Percentiles rank a stretch among this genome's conserved stretches.
Evolutionary conservation across 345 rosid genomes (phyloP).

Genomic region (Clausena lansium): DNA sequence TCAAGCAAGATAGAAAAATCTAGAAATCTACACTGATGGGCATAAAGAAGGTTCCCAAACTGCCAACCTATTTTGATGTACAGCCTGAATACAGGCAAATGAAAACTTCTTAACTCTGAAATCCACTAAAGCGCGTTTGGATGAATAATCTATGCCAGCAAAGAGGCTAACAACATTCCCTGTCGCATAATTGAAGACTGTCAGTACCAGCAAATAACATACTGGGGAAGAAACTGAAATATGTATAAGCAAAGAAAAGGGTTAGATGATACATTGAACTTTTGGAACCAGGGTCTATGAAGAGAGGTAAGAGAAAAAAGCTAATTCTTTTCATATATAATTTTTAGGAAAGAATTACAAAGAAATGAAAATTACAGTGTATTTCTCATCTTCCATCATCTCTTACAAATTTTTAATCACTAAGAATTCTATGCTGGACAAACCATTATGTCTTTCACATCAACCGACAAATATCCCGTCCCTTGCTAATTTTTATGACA

Average conservation of each 20-base stretch:
- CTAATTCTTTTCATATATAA: not conserved
- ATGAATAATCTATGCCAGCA: conserved; percentile 51
- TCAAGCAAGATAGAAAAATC: not conserved
- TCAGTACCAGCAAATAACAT: conserved; percentile 18
- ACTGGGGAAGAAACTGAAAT: conserved; percentile 10
- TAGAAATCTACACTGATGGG: not conserved
- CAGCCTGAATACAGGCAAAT: conserved; percentile 69
- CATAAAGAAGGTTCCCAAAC: conserved; percentile 7
- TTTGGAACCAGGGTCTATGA: not conserved
- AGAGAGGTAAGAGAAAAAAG: not conserved
- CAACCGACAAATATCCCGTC: not conserved
- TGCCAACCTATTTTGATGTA: conserved; percentile 75
- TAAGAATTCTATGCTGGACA: not conserved
- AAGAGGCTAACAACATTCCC: conserved; percentile 72
- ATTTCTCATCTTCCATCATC: not conserved
- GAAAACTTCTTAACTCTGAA: conserved; percentile 73
- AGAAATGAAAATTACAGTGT: not conserved
- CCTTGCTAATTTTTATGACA: not conserved
- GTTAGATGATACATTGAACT: not conserved
- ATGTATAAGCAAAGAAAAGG: not conserved
- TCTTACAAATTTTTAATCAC: not conserved
- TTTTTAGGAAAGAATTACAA: not conserved
- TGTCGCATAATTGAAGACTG: conserved; percentile 39
- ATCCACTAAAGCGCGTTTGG: conserved; percentile 58
- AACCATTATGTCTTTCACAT: not conserved